Evolutionary conservation across 805 yeast genomes (phyloP).

Genomic region (Wickerhamiella sergipiensis): DNA sequence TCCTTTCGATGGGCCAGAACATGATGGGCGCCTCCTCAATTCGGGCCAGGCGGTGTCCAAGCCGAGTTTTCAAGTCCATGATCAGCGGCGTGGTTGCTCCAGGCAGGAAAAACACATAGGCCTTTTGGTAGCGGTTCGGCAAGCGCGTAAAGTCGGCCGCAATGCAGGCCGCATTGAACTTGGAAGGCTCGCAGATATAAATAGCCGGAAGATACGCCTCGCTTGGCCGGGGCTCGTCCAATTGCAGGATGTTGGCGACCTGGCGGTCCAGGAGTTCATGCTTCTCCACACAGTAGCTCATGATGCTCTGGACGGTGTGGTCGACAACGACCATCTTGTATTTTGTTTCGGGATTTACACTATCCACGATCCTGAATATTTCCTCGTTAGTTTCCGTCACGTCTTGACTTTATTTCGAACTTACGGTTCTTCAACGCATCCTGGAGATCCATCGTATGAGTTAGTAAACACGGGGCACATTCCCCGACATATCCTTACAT

Average conservation of each 20-base stretch:
- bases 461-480: neutral
- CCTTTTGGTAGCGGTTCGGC: constrained; percentile 61
- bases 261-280: constrained; percentile 26
- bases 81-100: constrained; percentile 24
- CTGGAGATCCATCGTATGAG: constrained; percentile 3
- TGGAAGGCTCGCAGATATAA: constrained; percentile 60
- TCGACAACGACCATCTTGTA: constrained; percentile 25
- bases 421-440: constrained; percentile 3
- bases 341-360: constrained; percentile 32
- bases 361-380: constrained; percentile 26
- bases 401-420: neutral
- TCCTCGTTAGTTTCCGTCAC: neutral
- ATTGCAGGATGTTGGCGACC: constrained; percentile 40
- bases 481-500: neutral
- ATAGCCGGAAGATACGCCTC: constrained; percentile 62
- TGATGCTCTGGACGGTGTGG: constrained; percentile 15
- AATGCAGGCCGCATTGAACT: constrained; percentile 60
- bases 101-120: constrained; percentile 62
- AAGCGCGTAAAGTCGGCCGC: constrained; percentile 53
- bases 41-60: constrained; percentile 16
- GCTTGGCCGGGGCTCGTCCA: constrained; percentile 48
- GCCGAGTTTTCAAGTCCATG: constrained; percentile 6
- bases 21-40: constrained; percentile 34
- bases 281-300: constrained; percentile 25
- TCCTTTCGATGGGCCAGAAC: constrained; percentile 53